Evolutionary conservation across 805 yeast genomes (phyloP), one percentile per base, ranked within the genome.

Genomic region (Zygosaccharomyces gambellarensis): DNA sequence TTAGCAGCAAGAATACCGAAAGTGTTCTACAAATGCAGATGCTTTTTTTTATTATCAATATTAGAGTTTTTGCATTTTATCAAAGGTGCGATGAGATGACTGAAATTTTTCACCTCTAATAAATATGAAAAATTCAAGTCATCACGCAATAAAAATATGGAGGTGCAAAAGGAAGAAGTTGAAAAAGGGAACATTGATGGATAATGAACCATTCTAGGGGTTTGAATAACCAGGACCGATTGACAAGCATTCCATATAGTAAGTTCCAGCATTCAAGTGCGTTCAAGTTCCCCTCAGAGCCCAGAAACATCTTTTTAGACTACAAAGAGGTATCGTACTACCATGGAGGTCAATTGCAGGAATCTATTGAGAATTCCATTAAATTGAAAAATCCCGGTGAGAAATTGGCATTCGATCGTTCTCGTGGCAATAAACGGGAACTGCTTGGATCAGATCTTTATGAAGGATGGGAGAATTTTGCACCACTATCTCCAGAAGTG

Each of bases 401-500:
- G 12, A 43, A 40, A 11, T n/a, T 40, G 3, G 39, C 51, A 36
- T 22, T 14, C 12, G 36, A 30, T 8, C n/a, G 34, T 12, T 38
- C 50, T 11, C 51, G 52, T 19, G 28, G 22, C 9, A 43, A 42
- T 7, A 61, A 57, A 32, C 29, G 22, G 3, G 48, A 51, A 7
- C 63, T 56, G 39, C 4, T 65, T 5, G 65, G 67, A 0, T 47
- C 55, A 22, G 56, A 64, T 45, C 46, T 66, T 14, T 59, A 48
- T 19, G 31, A 49, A n/a, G 60, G 59, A 6, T 54, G 39, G 36
- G 61, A 60, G 9, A 42, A 43, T 1, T 59, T 51, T 41, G 48
- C 45, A 6, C 60, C 67, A 7, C 54, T 66, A 56, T 39, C 58
- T 1, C 41, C 45, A 2, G 48, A 54, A 10, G 47, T 45, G 14